phyloP scores from a whole-genome alignment of 2,329 filamentous ascomycete genomes.

The Paramyrothecium roridum region DNA sequence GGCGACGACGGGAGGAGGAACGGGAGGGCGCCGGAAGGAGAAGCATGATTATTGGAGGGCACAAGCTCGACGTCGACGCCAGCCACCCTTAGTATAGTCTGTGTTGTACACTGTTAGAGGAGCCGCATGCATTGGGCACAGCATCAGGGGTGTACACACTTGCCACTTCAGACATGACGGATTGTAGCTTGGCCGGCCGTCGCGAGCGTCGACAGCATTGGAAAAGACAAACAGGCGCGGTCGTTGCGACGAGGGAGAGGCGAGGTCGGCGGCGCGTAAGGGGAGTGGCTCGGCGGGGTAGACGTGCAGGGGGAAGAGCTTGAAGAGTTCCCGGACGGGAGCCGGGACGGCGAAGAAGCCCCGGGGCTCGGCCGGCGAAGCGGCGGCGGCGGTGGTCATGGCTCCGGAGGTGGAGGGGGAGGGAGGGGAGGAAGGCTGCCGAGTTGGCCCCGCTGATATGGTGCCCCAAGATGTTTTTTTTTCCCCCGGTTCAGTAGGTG shows the following conservation, averaged over 20 bases:
- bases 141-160: conserved; percentile 49
- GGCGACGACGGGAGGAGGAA: conserved; percentile 66
- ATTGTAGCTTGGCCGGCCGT: conserved; percentile 75
- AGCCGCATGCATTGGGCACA: background rate
- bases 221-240: conserved; percentile 76
- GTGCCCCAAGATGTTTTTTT: too few species aligned
- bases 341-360: conserved; percentile 61
- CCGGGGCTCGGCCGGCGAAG: conserved; percentile 7
- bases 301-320: conserved; percentile 73
- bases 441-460: too few species aligned
- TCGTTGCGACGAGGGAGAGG: conserved; percentile 32
- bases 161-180: conserved; percentile 96
- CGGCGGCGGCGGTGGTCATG: conserved; percentile 6
- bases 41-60: conserved; percentile 88
- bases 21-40: conserved; percentile 81
- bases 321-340: conserved; percentile 79
- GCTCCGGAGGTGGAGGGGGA: conserved; percentile 1
- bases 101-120: background rate
- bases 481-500: too few species aligned
- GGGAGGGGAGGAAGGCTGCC: background rate
- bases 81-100: conserved; percentile 82
- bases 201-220: conserved; percentile 56
- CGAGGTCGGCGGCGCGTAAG: conserved; percentile 39
- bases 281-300: conserved; percentile 77
- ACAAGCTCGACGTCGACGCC: conserved; percentile 63